Evolutionary conservation across 495 filamentous ascomycete genomes (phyloP).

Genomic region (Neurospora sp.): DNA sequence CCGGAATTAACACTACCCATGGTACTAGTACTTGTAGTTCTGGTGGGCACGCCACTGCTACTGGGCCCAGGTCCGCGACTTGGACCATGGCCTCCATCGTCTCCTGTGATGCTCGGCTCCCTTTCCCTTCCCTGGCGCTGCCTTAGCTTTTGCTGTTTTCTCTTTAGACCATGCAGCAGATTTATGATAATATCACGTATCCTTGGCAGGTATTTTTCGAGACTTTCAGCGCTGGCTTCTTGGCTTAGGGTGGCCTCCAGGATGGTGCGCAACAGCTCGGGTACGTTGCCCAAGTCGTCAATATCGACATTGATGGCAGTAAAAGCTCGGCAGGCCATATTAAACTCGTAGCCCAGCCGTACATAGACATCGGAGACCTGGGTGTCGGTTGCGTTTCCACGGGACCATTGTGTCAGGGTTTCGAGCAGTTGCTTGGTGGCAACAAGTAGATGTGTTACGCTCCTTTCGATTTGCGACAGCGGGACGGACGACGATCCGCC

Average conservation of each 20-base stretch:
- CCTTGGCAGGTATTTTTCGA: conserved; percentile 82
- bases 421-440: conserved; percentile 97
- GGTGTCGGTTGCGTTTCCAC: conserved; percentile 77
- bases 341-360: conserved; percentile 94
- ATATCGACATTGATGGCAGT: conserved; percentile 93
- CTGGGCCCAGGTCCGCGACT: neutral
- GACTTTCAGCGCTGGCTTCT: conserved; percentile 82
- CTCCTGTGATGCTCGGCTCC: conserved; percentile 33
- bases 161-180: conserved; percentile 86
- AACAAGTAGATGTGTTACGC: conserved; percentile 92
- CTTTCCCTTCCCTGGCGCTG: conserved; percentile 68
- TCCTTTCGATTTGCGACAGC: conserved; percentile 93
- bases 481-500: conserved; percentile 31
- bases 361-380: conserved; percentile 98
- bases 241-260: conserved; percentile 94
- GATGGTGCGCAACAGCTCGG: conserved; percentile 79
- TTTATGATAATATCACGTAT: conserved; percentile 99
- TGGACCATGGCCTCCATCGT: conserved; percentile 9
- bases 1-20: conserved; percentile 48
- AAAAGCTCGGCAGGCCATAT: conserved; percentile 93
- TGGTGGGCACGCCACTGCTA: conserved; percentile 19
- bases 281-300: conserved; percentile 85
- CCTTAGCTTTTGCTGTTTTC: conserved; percentile 85
- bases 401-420: conserved; percentile 94
- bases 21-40: conserved; percentile 61